These are phyloP conservation scores for Onygena corvina DNA, from an alignment of 2,329 filamentous ascomycete genomes.

Conservation along the genomic window DNA sequence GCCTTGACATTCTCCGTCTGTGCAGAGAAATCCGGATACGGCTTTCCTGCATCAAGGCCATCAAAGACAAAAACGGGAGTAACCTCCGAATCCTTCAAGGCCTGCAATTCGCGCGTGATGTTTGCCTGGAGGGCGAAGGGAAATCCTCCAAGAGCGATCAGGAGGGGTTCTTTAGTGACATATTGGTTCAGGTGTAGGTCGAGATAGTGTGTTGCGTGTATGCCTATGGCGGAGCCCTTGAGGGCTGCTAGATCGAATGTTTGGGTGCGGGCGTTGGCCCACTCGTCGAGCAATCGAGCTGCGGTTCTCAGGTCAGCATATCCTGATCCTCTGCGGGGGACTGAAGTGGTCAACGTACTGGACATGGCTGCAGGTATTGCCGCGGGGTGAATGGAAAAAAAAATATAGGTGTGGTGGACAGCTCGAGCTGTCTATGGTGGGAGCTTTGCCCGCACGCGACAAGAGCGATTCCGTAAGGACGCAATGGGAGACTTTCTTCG, in stretches of 20 bases:
- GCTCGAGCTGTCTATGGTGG: neutral
- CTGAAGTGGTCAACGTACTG: neutral
- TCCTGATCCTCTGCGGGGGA: neutral
- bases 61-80: constrained; percentile 86
- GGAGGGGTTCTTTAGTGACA: constrained; percentile 68
- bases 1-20: constrained; percentile 53
- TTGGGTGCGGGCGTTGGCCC: constrained; percentile 43
- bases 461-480: neutral
- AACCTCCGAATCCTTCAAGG: constrained; percentile 57
- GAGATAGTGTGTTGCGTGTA: constrained; percentile 86
- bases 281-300: constrained; percentile 46
- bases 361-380: neutral
- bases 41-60: constrained; percentile 66
- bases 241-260: constrained; percentile 57
- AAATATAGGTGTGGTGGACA: constrained; percentile 3
- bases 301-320: constrained; percentile 4
- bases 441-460: neutral
- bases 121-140: constrained; percentile 65
- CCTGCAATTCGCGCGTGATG: constrained; percentile 63
- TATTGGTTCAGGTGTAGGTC: constrained; percentile 60
- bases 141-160: constrained; percentile 78
- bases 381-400: neutral
- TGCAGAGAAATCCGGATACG: constrained; percentile 51
- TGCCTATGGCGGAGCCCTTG: constrained; percentile 61
- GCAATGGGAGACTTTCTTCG: neutral